phyloP scores from a whole-genome alignment of 495 filamentous ascomycete species.

The Diplogelasinospora grovesii region DNA sequence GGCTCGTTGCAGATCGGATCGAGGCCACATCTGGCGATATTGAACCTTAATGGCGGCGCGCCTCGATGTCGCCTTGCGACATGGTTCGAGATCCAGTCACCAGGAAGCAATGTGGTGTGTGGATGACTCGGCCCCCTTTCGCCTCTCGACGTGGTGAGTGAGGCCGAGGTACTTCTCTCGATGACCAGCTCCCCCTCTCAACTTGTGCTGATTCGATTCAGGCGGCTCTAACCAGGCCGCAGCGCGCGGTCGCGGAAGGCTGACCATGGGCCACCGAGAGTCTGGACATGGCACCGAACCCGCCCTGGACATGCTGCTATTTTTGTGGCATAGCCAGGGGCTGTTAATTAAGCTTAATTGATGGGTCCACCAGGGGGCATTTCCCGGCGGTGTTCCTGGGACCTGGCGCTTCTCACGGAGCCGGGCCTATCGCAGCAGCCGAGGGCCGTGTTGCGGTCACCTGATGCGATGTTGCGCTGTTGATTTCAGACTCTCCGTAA shows the following conservation, averaged over 20 bases:
- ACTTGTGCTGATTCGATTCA: conserved; percentile 9
- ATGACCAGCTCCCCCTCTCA: background rate
- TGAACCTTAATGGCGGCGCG: conserved; percentile 8
- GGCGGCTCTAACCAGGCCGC: conserved; percentile 1
- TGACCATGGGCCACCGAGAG: background rate
- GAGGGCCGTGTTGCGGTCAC: conserved; percentile 13
- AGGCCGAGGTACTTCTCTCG: conserved; percentile 1
- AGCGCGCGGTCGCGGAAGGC: background rate
- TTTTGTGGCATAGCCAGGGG: conserved; percentile 25
- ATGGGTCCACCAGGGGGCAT: conserved; percentile 8
- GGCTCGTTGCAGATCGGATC: conserved; percentile 16
- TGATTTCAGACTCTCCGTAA: no score
- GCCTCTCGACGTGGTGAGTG: background rate
- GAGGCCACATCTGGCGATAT: conserved; percentile 14
- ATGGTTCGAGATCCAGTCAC: conserved; percentile 11
- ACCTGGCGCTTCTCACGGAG: conserved; percentile 14
- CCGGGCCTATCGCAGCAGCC: conserved; percentile 6
- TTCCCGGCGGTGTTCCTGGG: conserved; percentile 11
- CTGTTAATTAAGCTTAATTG: conserved; percentile 40
- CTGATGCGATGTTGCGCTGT: no score
- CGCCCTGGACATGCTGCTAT: conserved; percentile 26
- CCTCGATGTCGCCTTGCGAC: conserved; percentile 8
- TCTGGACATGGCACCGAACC: conserved; percentile 5
- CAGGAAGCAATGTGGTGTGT: conserved; percentile 3
- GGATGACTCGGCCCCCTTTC: no score